Base-by-base conservation (phyloP, 495 filamentous ascomycete species). In the Thozetella sp. region DNA sequence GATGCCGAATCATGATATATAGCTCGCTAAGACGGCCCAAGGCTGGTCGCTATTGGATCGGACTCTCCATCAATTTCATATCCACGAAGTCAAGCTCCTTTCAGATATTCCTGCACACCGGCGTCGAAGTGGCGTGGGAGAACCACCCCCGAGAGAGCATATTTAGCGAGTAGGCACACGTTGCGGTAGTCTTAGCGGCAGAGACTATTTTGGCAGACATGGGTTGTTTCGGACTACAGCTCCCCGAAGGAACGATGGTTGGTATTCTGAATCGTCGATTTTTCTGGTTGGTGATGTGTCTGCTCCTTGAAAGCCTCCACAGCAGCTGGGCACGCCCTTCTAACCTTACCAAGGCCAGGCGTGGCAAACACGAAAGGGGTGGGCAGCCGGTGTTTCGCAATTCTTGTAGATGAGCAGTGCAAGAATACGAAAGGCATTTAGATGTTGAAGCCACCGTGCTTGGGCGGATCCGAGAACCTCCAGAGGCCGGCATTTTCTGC, bases 401-500 rank as follows among this genome's bases (percentile, higher is more conserved):
- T 37, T 17, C 30, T 37, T 9, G 30, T 37, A 55, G 13, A 40
- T 2, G n/a, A 54, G 13, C 24, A 25, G n/a, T 6, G 17, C 1
- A 25, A 22, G 19, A 26, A 54, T 9, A 54, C 2, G 17, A 15
- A 13, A 26, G 4, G 10, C 10, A n/a, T 30, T 83, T 67, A 91
- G 23, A 93, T 75, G 69, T 86, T 88, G 71, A 91, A 93, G 3
- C 86, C 86, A 57, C 86, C 83, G 62, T 93, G 83, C 60, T 83
- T 83, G 26, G 89, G 85, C 15, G 84, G 81, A 57, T 92, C 89
- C 48, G 84, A 86, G 62, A 94, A 91, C 27, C 89, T 74, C 89
- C 89, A 93, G 30, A 93, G 74, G 0, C 90, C 89, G 43, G 86
- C 89, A 43, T 79, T 70, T 63, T 88, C 80, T 2, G 90, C 89